Percentiles rank a stretch among this genome's conserved stretches.
These are phyloP conservation scores for Candida berthetii DNA, from an alignment of 805 yeast genomes.

Conservation along the genomic window DNA sequence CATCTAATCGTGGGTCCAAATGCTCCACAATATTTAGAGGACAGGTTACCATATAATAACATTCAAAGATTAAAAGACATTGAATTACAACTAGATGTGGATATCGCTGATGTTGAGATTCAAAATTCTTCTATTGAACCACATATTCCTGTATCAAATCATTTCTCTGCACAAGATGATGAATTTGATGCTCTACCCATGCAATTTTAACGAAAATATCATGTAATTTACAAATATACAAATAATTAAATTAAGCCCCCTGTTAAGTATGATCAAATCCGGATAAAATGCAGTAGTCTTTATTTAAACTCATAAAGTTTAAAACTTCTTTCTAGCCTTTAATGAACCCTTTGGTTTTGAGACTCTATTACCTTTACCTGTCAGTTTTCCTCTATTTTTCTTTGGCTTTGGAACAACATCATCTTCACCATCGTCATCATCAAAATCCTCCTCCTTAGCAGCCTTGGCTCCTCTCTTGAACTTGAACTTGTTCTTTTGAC, in stretches of 20 bases:
- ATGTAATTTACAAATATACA: not conserved
- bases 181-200: too few species aligned
- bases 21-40: conserved; percentile 9
- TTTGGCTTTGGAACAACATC: conserved; percentile 17
- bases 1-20: conserved; percentile 11
- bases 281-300: not conserved
- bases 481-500: conserved; percentile 87
- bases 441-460: conserved; percentile 47
- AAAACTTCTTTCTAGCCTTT: conserved; percentile 19
- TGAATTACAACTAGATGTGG: not conserved
- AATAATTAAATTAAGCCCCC: too few species aligned
- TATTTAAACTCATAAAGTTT: not conserved
- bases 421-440: conserved; percentile 38
- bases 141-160: too few species aligned
- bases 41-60: conserved; percentile 9
- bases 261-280: too few species aligned
- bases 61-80: not conserved
- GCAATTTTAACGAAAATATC: too few species aligned
- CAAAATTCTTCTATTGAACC: too few species aligned
- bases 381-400: conserved; percentile 9
- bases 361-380: conserved; percentile 21
- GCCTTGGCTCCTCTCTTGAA: conserved; percentile 62
- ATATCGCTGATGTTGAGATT: too few species aligned
- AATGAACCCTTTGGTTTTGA: conserved; percentile 17
- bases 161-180: too few species aligned